Percentiles rank a stretch among this genome's conserved stretches.
phyloP scores from a whole-genome alignment of 1,284 basidiomycete genomes.

The Ustilago shanxiensis region DNA sequence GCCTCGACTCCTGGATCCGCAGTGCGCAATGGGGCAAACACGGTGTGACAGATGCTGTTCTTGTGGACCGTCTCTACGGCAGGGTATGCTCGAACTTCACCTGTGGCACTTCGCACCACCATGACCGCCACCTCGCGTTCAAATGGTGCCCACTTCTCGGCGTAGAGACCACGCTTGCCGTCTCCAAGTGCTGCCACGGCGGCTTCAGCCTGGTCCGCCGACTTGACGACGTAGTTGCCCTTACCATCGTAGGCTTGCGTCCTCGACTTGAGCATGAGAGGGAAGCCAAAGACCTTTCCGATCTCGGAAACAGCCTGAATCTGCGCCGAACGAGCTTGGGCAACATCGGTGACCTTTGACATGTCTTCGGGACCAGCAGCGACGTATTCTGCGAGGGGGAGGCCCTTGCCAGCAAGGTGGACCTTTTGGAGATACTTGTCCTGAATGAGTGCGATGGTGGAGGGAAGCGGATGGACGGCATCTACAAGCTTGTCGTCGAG shows the following conservation, averaged over 20 bases:
- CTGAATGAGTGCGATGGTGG: conserved; percentile 89
- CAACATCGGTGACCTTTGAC: conserved; percentile 72
- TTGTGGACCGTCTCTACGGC: conserved; percentile 96
- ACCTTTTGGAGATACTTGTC: conserved; percentile 94
- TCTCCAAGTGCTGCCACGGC: conserved; percentile 75
- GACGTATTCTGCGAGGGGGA: conserved; percentile 81
- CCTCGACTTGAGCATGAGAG: conserved; percentile 95
- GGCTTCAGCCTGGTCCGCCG: conserved; percentile 74
- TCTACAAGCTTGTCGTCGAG: conserved; percentile 65
- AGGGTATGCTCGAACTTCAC: conserved; percentile 86
- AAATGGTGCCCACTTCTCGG: conserved; percentile 93
- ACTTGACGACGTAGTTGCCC: conserved; percentile 86
- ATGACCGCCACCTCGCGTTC: conserved; percentile 93
- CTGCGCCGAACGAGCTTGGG: conserved; percentile 72
- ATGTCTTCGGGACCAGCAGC: conserved; percentile 72
- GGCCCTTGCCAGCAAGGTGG: conserved; percentile 72
- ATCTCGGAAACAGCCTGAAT: conserved; percentile 47
- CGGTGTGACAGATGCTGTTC: conserved; percentile 92
- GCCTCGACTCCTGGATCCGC: conserved; percentile 74
- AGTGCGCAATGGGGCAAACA: conserved; percentile 80
- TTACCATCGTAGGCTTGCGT: conserved; percentile 96
- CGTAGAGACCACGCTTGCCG: conserved; percentile 77
- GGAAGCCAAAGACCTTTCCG: conserved; percentile 78
- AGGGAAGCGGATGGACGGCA: conserved; percentile 85
- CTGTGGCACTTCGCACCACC: conserved; percentile 81